Evolutionary conservation across 148 eudicot genomes (phyloP).

Genomic region (Fagopyrum homotropicum): DNA sequence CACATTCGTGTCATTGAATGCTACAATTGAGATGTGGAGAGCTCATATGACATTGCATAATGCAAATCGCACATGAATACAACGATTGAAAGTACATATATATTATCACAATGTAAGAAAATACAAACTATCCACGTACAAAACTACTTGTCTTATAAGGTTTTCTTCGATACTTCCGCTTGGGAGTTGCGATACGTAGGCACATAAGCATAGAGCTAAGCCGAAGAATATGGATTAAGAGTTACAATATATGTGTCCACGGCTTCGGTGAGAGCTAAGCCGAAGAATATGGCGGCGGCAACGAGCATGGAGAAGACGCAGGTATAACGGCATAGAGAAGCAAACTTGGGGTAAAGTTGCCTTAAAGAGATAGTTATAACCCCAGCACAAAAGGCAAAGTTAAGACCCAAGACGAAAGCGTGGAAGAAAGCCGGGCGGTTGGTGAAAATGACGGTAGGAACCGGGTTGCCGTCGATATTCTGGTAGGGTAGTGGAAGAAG

Average conservation of each 20-base stretch:
- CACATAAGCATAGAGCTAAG: neutral
- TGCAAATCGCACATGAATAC: too few relatives aligned
- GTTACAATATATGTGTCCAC: too few relatives aligned
- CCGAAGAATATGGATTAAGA: neutral
- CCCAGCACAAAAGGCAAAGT: neutral
- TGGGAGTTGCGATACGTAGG: too few relatives aligned
- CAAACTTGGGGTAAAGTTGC: neutral
- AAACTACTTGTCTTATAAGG: too few relatives aligned
- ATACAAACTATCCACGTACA: too few relatives aligned
- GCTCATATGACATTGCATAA: too few relatives aligned
- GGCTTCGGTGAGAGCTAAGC: neutral
- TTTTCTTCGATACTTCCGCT: too few relatives aligned
- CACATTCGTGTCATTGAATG: too few relatives aligned
- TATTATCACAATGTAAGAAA: too few relatives aligned
- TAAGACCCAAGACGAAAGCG: neutral
- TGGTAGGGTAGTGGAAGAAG: neutral
- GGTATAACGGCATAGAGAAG: neutral
- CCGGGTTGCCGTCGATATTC: neutral
- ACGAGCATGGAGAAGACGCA: neutral
- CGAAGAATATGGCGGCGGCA: neutral
- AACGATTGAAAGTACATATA: too few relatives aligned
- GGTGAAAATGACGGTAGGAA: neutral
- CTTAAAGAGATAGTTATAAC: neutral
- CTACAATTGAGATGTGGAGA: too few relatives aligned
- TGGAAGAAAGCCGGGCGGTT: neutral